A percentile compares a stretch with the other conserved stretches of the same genome.
Evolutionary conservation across 1,139 yeast species (phyloP).

Genomic region (Sugiyamaella neomexicana): DNA sequence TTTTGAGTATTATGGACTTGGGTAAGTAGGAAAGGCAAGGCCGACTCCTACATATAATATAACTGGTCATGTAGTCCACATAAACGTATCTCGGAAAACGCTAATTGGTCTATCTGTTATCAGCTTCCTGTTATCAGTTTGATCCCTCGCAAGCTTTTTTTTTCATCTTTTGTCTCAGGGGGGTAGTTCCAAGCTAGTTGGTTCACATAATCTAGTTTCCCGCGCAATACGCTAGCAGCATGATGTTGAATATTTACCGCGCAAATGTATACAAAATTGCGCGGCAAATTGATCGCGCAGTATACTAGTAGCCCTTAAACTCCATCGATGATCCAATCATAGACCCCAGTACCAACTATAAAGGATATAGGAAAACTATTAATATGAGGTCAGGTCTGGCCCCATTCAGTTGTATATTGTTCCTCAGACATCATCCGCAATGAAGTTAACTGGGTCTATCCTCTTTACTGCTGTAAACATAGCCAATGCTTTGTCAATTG

Average conservation of each 20-base stretch:
- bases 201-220: too few species aligned
- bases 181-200: too few species aligned
- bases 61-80: neutral
- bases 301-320: too few species aligned
- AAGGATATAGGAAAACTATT: neutral
- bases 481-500: slow-evolving; percentile 34
- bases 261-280: neutral
- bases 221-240: too few species aligned
- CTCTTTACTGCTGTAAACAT: slow-evolving; percentile 3
- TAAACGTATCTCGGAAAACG: neutral
- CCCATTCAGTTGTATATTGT: neutral
- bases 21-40: neutral
- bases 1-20: neutral
- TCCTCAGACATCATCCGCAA: neutral
- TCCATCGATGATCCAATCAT: too few species aligned
- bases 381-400: neutral
- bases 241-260: too few species aligned
- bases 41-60: neutral
- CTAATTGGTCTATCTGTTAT: neutral
- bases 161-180: too few species aligned
- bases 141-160: neutral
- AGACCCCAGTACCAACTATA: too few species aligned
- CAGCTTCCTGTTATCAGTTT: neutral
- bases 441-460: neutral
- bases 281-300: neutral